Base-by-base conservation (phyloP, 1,284 basidiomycete genomes). In the Boletellus sp. region DNA sequence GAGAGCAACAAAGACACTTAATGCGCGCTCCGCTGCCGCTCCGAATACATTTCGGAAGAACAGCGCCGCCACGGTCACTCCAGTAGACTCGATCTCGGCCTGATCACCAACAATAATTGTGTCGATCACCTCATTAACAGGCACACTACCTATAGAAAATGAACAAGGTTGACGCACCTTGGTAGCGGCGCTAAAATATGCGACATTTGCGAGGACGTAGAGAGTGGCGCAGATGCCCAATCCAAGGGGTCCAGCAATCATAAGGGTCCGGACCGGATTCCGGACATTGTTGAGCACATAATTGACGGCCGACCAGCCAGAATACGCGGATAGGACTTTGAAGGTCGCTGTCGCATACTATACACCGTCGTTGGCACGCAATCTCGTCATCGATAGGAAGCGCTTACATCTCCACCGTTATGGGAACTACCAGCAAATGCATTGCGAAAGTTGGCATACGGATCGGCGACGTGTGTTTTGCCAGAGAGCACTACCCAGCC, bases 31-130 rank as follows among this genome's bases (percentile, higher is more conserved):
- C 0, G 78, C 79, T 0, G 64, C 52, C 0, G 58, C 47, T 13
- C 80, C 81, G 50, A 82, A 83, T 33, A 84, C 78, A 36, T 80
- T 75, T 43, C 63, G 58, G 57, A 84, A 82, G 60, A 81, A 83
- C 36, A 78, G 53, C 0, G 78, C 71, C 1, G 81, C 82, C 12
- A 83, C 76, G 0, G 75, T 78, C 11, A 78, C 74, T 0, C 72
- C 71, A 1, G 74, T 71, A 7, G 67, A 60, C 28, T 71, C 49
- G n/a, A 83, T 79, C 44, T 79, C 69, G 2, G 69, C 62, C 60
- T 75, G 72, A 5, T 16, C 21, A 22, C 3, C n/a, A 21, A 24
- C 30, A 28, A 16, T 1, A 19, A 7, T 38, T 8, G 16, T 5
- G 44, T 50, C 24, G 5, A 24, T 40, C 21, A 5, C 8, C 8